Evolutionary conservation across 1,284 basidiomycete species (phyloP).

Genomic region (Marasmius oreades): DNA sequence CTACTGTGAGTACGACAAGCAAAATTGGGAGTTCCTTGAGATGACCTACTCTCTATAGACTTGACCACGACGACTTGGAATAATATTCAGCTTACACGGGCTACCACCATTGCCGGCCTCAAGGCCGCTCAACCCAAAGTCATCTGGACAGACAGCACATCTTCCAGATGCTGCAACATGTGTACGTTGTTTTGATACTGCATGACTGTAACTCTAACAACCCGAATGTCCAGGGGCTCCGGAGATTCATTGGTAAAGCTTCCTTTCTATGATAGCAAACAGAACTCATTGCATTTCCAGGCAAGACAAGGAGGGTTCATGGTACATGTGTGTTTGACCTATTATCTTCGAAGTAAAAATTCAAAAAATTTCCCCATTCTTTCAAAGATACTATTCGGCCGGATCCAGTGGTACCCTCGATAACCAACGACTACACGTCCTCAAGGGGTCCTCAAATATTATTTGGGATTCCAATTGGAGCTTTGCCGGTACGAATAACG

Average conservation of each 20-base stretch:
- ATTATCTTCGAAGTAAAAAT: too few species aligned
- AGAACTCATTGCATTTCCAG: constrained; percentile 10
- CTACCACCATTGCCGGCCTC: constrained; percentile 33
- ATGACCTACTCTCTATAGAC: too few species aligned
- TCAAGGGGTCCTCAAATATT: constrained; percentile 30
- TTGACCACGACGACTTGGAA: constrained; percentile 37
- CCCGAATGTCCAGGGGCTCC: constrained; percentile 25
- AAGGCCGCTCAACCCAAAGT: constrained; percentile 34
- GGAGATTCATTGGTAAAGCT: constrained; percentile 29
- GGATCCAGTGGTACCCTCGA: constrained; percentile 30
- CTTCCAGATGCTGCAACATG: constrained; percentile 36
- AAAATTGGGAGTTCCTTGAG: too few species aligned
- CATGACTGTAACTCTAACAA: not conserved
- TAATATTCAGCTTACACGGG: constrained; percentile 35
- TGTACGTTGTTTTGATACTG: constrained; percentile 20
- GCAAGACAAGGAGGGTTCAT: constrained; percentile 24
- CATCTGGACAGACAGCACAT: constrained; percentile 32
- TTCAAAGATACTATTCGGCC: constrained; percentile 32
- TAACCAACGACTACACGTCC: constrained; percentile 31
- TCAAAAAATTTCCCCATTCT: not conserved
- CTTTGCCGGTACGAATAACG: constrained; percentile 23
- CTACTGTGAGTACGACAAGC: constrained; percentile 23
- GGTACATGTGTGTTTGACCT: constrained; percentile 28
- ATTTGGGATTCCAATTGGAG: constrained; percentile 34
- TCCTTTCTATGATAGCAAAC: too few species aligned